Base-by-base conservation (phyloP, 2,329 filamentous ascomycete species). In the Aspergillus phoenicis region DNA sequence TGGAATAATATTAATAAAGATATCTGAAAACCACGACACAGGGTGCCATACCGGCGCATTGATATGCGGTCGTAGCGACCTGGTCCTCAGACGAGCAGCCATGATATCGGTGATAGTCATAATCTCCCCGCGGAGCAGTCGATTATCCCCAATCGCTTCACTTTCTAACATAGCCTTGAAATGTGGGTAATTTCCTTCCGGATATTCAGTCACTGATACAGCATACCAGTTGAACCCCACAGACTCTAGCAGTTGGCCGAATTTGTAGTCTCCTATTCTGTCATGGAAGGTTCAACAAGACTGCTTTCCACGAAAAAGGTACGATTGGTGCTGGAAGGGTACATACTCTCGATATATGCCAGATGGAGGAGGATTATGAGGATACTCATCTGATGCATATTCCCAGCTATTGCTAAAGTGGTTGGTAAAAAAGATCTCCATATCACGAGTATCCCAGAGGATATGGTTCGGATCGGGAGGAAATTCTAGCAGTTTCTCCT, bases 21-120 rank as follows among this genome's bases (percentile, higher is more conserved):
- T n/a, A n/a, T n/a, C n/a, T n/a, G n/a, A n/a, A n/a, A n/a, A n/a
- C n/a, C n/a, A n/a, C n/a, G n/a, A n/a, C n/a, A n/a, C n/a, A n/a
- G n/a, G n/a, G n/a, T n/a, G n/a, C n/a, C n/a, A n/a, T 49, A 61
- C 61, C 3, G 58, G 61, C 6, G 58, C 61, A 55, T 61, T 11
- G 2, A 55, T 47, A 63, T 61, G 61, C 43, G 53, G 28, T 33
- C 47, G 55, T 10, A 43, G 43, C 6, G 58, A 56, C 38, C 56
- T 61, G 24, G 58, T 63, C 13, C 30, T 51, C 13, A 59, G 59
- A 24, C 61, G 58, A 48, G 41, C 33, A 30, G 48, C 45, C 61
- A 62, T 62, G 30, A 58, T 52, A 10, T 62, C 33, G 8, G 51
- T 57, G n/a, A 62, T 52, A 11, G 58, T 54, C 15, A 62, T 52